phyloP scores from a whole-genome alignment of 495 filamentous ascomycete genomes.

The Oidiodendron maius region DNA sequence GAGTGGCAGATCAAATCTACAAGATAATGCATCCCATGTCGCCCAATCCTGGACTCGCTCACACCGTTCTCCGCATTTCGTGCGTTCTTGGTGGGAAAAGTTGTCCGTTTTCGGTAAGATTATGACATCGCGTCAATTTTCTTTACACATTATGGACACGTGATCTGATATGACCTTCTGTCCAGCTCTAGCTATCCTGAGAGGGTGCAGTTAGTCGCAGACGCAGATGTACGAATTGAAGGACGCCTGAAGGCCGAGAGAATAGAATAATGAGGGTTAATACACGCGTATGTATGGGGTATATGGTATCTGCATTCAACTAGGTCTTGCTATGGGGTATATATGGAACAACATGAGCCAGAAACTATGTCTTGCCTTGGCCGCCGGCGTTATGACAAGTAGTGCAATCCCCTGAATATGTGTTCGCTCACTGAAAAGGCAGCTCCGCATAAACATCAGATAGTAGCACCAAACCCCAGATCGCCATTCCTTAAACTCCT shows the following conservation, averaged over 20 bases:
- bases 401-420: not conserved
- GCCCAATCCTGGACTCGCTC: no score
- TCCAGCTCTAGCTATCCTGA: no score
- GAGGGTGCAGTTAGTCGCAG: no score
- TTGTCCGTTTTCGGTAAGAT: not conserved
- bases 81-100: not conserved
- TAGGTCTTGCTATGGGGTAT: conserved; percentile 10
- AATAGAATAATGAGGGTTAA: no score
- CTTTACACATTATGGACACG: no score
- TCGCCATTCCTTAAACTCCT: conserved; percentile 11
- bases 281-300: no score
- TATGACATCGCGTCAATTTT: not conserved
- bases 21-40: no score
- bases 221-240: no score
- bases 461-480: not conserved
- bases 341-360: conserved; percentile 13
- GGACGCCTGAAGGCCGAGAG: no score
- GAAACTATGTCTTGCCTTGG: conserved; percentile 11
- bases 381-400: not conserved
- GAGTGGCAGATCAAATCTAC: no score
- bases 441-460: conserved; percentile 2
- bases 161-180: no score
- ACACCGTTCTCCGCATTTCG: conserved; percentile 4
- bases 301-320: no score
- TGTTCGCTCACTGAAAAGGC: conserved; percentile 1